Base-by-base conservation (phyloP, 2,329 filamentous ascomycete genomes). In the Cercospora sojina region DNA sequence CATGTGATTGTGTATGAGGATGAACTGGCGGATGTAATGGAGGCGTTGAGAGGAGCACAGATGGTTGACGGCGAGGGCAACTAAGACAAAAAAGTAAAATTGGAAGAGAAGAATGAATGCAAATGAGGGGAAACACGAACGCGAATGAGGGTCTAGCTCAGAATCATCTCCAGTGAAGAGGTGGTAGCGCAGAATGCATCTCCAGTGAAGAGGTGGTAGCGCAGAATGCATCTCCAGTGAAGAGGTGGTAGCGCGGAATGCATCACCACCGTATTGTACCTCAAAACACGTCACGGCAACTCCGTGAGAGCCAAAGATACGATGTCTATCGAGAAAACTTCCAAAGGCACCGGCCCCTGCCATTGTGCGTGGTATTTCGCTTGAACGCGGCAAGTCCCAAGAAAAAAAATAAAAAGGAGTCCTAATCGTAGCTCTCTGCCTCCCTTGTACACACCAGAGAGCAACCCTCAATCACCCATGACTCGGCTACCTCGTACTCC, bases 1-100 rank as follows among this genome's bases (percentile, higher is more conserved):
- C 93, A 92, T 5, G 94, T 98, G 9, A 93, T 98, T 74, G 86
- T 98, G 43, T 87, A 88, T 3, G 86, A 90, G 69, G 87, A 90
- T 72, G 91, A 94, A 75, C 83, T 93, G 53, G 82, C 84, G n/a
- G 86, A 86, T 65, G 93, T 92, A 0, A 81, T 97, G 72, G 85
- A 86, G 56, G 91, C 92, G 5, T 78, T 97, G 74, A 43, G 68
- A 31, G 71, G 69, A 4, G 67, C 64, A 51, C 67, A 69, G 47
- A 29, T 60, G 2, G 0, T 60, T 12, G 23, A 49, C 20, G 20
- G 16, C 2, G 56, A 32, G 20, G 5, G 35, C 32, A 35, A 35
- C 9, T 5, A 41, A 6, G 35, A 38, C 13, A n/a, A 16, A n/a
- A 12, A 41, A 5, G 9, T 13, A n/a, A 16, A 12, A 41, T 3